phyloP scores from a whole-genome alignment of 352 stramenopile species.

The Globisporangium yorkense region DNA sequence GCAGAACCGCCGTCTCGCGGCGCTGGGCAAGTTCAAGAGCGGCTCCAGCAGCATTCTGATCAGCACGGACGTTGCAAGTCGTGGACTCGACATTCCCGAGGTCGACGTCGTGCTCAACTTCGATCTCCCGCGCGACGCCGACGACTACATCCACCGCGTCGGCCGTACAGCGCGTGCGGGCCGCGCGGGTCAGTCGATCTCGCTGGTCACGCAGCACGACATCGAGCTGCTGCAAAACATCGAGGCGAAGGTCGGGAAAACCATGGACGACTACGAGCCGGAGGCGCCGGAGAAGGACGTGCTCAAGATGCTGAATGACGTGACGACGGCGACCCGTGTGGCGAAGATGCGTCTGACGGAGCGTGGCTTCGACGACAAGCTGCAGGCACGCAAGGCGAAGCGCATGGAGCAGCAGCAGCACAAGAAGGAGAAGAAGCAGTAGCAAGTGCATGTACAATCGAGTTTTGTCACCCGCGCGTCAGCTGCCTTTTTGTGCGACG shows the following conservation, averaged over 20 bases:
- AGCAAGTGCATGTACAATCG: not conserved
- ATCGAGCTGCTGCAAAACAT: slow-evolving; percentile 98
- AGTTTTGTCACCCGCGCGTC: not conserved
- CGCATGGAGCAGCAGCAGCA: slow-evolving; percentile 48
- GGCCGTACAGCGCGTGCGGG: slow-evolving; percentile 97
- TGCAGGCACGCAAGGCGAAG: slow-evolving; percentile 59
- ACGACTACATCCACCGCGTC: slow-evolving; percentile 99
- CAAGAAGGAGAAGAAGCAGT: slow-evolving; percentile 19
- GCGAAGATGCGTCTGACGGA: slow-evolving; percentile 91
- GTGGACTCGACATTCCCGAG: slow-evolving; percentile 95
- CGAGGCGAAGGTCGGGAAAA: slow-evolving; percentile 72
- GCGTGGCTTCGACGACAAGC: slow-evolving; percentile 85
- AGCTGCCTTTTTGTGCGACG: not conserved
- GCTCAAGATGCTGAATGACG: slow-evolving; percentile 92
- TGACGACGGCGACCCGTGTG: slow-evolving; percentile 92
- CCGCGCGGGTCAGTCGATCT: slow-evolving; percentile 91
- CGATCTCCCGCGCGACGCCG: slow-evolving; percentile 97
- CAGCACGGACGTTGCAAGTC: slow-evolving; percentile 87
- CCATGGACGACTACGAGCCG: slow-evolving; percentile 89
- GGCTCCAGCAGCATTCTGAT: slow-evolving; percentile 87
- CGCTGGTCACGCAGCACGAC: slow-evolving; percentile 99
- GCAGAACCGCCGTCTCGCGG: slow-evolving; percentile 96
- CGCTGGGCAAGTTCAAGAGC: slow-evolving; percentile 98
- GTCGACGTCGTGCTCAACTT: slow-evolving; percentile 99
- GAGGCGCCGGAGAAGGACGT: slow-evolving; percentile 89